Conservation (phyloP, 2,329 filamentous ascomycete genomes). For the Fonsecaea monophora region DNA sequence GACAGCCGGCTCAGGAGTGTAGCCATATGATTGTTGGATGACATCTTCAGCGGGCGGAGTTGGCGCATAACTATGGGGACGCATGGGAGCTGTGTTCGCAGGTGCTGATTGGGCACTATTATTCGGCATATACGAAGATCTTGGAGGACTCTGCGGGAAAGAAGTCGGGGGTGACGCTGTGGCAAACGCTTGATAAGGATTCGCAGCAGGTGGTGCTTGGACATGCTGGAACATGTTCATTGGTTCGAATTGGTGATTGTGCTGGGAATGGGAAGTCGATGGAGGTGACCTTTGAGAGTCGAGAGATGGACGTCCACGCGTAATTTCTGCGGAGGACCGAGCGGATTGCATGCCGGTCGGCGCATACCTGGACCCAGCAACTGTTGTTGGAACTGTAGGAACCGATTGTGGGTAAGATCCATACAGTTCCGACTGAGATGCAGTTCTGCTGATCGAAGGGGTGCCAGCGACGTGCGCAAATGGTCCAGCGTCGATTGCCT, state of each 20-base stretch:
- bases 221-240: constrained; percentile 35
- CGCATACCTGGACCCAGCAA: constrained; percentile 51
- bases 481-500: constrained; percentile 71
- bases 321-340: constrained; percentile 60
- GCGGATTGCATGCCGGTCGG: constrained; percentile 55
- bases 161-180: constrained; percentile 33
- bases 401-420: constrained; percentile 59
- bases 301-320: constrained; percentile 57
- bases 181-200: constrained; percentile 43
- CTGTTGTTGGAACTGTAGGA: constrained; percentile 44
- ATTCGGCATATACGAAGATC: constrained; percentile 36
- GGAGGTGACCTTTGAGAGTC: constrained; percentile 54
- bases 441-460: constrained; percentile 74
- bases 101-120: constrained; percentile 49
- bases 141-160: constrained; percentile 36
- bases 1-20: constrained; percentile 16
- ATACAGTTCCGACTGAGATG: constrained; percentile 78
- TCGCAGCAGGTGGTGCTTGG: constrained; percentile 24
- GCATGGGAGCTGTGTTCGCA: constrained; percentile 39
- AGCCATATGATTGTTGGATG: constrained; percentile 26
- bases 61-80: constrained; percentile 39
- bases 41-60: constrained; percentile 34
- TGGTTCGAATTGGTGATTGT: constrained; percentile 45
- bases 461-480: constrained; percentile 82
- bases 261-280: constrained; percentile 41